Conservation (phyloP, 371 early-diverging fungal species). For the Apophysomyces trapeziformis region DNA sequence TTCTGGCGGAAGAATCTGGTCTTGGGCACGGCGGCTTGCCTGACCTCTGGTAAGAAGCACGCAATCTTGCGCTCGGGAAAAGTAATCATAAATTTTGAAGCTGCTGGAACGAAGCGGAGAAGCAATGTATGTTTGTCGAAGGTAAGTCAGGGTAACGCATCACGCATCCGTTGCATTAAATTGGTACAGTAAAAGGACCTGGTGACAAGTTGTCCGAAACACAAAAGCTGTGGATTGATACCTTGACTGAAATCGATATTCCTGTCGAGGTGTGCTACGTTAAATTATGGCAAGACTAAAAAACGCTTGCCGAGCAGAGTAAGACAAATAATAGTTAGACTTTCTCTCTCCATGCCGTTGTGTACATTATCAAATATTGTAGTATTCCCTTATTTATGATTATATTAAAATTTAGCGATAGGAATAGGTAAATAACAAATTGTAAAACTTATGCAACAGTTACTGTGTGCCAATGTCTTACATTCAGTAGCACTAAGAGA, state of each 20-base stretch:
- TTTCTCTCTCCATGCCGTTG: too few relatives aligned
- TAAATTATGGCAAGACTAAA: constrained; percentile 55
- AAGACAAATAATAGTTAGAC: too few relatives aligned
- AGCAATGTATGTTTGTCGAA: constrained; percentile 67
- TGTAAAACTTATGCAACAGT: too few relatives aligned
- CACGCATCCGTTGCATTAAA: not conserved
- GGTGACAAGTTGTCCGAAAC: constrained; percentile 74
- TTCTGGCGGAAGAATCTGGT: constrained; percentile 68
- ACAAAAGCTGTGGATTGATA: constrained; percentile 78
- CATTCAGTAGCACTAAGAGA: too few relatives aligned
- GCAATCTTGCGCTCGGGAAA: not conserved
- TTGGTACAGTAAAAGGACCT: constrained; percentile 73
- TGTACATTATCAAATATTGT: too few relatives aligned
- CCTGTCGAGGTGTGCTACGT: constrained; percentile 73
- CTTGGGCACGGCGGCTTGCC: constrained; percentile 73
- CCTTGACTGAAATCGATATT: constrained; percentile 56
- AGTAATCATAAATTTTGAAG: constrained; percentile 36
- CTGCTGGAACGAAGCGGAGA: constrained; percentile 65
- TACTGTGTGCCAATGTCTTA: too few relatives aligned
- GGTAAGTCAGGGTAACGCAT: constrained; percentile 28
- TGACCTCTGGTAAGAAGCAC: constrained; percentile 61
- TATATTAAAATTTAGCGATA: too few relatives aligned
- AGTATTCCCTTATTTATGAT: too few relatives aligned
- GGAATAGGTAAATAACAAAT: too few relatives aligned
- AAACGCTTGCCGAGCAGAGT: constrained; percentile 9